Evolutionary conservation across 768 basidiomycete genomes (phyloP).

Genomic region (Psilocybe sp.): DNA sequence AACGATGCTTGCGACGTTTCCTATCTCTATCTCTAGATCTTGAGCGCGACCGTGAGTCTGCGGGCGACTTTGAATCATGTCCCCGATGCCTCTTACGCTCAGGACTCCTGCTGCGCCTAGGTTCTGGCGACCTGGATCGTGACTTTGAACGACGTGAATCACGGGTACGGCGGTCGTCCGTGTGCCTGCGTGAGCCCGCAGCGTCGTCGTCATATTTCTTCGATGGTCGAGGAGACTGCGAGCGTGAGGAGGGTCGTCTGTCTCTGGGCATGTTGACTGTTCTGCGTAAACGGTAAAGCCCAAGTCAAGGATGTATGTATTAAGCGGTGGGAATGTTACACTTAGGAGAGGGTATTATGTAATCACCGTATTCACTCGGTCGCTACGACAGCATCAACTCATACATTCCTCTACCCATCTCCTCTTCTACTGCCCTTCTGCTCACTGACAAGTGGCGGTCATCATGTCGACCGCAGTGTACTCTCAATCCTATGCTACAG

Average conservation of each 20-base stretch:
- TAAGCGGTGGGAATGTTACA: no score
- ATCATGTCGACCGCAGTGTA: conserved; percentile 29
- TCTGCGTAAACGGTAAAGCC: conserved; percentile 1
- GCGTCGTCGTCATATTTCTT: conserved; percentile 4
- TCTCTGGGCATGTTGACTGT: conserved; percentile 15
- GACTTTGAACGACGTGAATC: conserved; percentile 22
- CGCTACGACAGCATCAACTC: conserved; percentile 9
- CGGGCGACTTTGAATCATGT: conserved; percentile 16
- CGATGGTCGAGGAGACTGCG: conserved; percentile 19
- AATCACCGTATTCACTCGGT: not conserved
- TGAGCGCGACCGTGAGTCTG: conserved; percentile 24
- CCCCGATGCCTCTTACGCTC: conserved; percentile 26
- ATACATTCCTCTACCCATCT: conserved; percentile 13
- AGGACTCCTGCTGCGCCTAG: conserved; percentile 31
- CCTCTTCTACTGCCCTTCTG: conserved; percentile 5
- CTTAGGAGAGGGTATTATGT: not conserved
- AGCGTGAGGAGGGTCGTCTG: conserved; percentile 18
- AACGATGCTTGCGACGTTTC: conserved; percentile 12
- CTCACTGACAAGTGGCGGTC: conserved; percentile 22
- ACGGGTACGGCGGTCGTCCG: conserved; percentile 11
- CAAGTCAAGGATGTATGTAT: conserved; percentile 1
- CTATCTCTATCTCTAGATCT: conserved; percentile 31
- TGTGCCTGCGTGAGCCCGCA: conserved; percentile 1
- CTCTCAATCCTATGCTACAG: conserved; percentile 24
- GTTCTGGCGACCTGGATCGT: conserved; percentile 20